These are phyloP conservation scores for Mitragyna speciosa DNA, from an alignment of 257 asterid species.

Conservation along the genomic window DNA sequence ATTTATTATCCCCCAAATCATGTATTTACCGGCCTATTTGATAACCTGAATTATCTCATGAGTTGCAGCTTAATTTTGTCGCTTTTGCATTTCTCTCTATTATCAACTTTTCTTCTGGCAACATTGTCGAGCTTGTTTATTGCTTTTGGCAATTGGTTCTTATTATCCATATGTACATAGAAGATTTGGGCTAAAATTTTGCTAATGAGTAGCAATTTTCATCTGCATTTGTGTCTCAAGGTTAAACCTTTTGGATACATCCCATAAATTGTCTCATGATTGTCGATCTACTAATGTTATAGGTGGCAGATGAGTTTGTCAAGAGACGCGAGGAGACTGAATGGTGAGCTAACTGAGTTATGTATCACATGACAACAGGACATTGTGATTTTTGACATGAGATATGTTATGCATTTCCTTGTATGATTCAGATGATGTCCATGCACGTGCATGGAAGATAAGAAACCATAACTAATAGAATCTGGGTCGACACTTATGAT, in stretches of 20 bases:
- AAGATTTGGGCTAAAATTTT: background rate
- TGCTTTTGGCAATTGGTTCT: background rate
- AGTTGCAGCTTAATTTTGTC: background rate
- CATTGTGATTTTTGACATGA: background rate
- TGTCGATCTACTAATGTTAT: slow-evolving; percentile 24
- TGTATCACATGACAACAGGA: background rate
- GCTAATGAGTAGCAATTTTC: background rate
- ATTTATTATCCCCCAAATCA: background rate
- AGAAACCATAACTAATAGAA: background rate
- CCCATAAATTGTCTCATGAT: slow-evolving; percentile 17
- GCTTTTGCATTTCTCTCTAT: background rate
- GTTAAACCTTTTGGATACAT: background rate
- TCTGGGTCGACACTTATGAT: background rate
- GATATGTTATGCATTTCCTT: background rate
- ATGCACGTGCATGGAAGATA: background rate
- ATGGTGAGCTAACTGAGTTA: slow-evolving; percentile 50
- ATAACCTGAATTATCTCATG: background rate
- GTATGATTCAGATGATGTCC: background rate
- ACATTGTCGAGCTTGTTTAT: background rate
- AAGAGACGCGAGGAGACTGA: slow-evolving; percentile 88
- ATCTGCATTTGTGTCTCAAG: background rate
- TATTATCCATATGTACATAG: too few species aligned
- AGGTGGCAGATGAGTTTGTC: slow-evolving; percentile 89
- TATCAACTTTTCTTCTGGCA: background rate
- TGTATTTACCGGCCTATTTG: background rate